Base-by-base conservation (phyloP, 2,329 filamentous ascomycete species). In the Rhinocladiella similis region DNA sequence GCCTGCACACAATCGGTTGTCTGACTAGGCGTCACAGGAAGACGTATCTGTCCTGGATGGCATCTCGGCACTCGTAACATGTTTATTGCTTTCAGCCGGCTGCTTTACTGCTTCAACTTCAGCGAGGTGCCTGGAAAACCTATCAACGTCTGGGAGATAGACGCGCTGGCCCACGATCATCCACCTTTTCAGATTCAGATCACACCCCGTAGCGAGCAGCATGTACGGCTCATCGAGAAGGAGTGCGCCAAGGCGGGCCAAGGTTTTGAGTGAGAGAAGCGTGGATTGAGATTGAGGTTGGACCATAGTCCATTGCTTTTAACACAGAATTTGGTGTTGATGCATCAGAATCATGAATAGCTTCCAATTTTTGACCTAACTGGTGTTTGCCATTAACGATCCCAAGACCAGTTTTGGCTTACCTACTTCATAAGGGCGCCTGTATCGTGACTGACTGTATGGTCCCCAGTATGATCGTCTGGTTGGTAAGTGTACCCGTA, bases 61-160 rank as follows among this genome's bases (percentile, higher is more conserved):
- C 66, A 70, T 56, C 54, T 72, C n/a, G 69, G 67, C 1, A 67
- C 71, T 42, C 57, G 64, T 1, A 64, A 59, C 29, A 55, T 73
- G 6, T 69, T 62, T 38, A 47, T 68, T 2, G 62, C 60, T 0
- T 49, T 70, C 20, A 66, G 63, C 2, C 60, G 65, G 20, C 46
- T 69, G 7, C 41, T 73, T 2, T 70, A 68, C 66, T 66, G 63
- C 2, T 71, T 69, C 51, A 53, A 66, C 19, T 66, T 71, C 47
- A 55, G 47, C 3, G 57, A 60, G 49, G 45, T 53, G 18, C 52
- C 52, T 4, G 53, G 29, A 18, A 19, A 35, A 12, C 47, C 47
- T 6, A 56, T 56, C 42, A 47, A 56, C 29, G 54, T 38, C 14
- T 47, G 39, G 25, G 35, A 56, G 18, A 56, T 53, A 46, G 51